A percentile compares a stretch with the other conserved stretches of the same genome.
Conservation (phyloP, 2,329 filamentous ascomycete genomes). For the Ophiostoma angusticollis region DNA sequence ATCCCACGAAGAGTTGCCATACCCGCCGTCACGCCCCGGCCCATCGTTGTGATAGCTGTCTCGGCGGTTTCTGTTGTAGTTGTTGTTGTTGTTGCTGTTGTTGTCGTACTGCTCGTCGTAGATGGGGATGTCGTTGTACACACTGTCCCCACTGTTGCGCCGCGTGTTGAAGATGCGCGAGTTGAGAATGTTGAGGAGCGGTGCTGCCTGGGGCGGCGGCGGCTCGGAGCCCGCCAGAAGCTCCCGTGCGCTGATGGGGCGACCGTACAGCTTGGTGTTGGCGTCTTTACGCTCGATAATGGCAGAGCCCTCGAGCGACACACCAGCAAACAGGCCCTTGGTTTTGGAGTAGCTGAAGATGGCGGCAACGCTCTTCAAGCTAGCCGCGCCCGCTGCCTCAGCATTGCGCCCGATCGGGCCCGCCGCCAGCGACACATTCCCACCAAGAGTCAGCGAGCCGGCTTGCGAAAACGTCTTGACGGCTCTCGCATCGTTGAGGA, state of each 20-base stretch:
- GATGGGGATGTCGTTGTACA: slow-evolving; percentile 90
- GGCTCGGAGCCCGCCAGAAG: slow-evolving; percentile 67
- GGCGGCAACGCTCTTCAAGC: slow-evolving; percentile 74
- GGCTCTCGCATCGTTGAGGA: slow-evolving; percentile 80
- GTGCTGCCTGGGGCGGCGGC: slow-evolving; percentile 68
- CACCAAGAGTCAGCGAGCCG: slow-evolving; percentile 82
- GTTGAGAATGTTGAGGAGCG: slow-evolving; percentile 74
- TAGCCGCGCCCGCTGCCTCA: slow-evolving; percentile 88
- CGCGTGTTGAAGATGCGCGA: slow-evolving; percentile 70
- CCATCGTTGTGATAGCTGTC: slow-evolving; percentile 62
- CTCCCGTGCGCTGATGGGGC: slow-evolving; percentile 66
- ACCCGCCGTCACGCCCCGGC: slow-evolving; percentile 25
- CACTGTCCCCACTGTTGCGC: slow-evolving; percentile 36
- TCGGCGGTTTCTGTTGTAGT: slow-evolving; percentile 39
- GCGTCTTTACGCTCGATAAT: slow-evolving; percentile 92
- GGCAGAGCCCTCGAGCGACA: slow-evolving; percentile 83
- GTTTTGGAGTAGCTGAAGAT: slow-evolving; percentile 98
- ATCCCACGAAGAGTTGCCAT: neutral
- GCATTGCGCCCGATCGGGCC: slow-evolving; percentile 90
- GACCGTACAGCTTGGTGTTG: slow-evolving; percentile 90
- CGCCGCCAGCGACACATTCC: slow-evolving; percentile 91
- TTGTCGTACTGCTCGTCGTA: slow-evolving; percentile 78
- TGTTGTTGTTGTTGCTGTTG: slow-evolving; percentile 52
- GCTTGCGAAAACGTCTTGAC: slow-evolving; percentile 91
- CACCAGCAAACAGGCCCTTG: slow-evolving; percentile 90